Conservation (phyloP, 257 asterid genomes). For the Salvia rosmarinus region DNA sequence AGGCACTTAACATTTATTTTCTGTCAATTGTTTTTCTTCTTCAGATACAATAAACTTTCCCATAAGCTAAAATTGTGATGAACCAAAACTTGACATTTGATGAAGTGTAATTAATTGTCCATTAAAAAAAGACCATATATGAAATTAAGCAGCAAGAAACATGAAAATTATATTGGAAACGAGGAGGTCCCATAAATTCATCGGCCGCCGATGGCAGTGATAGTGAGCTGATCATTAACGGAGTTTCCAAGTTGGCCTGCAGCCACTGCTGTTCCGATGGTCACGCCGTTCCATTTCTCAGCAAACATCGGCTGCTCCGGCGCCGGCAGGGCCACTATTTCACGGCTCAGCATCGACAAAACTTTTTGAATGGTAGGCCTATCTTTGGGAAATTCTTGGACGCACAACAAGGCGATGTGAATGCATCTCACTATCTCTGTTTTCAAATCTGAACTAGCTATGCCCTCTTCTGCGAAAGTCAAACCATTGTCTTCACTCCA, state of each 20-base stretch:
- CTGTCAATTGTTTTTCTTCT: no score
- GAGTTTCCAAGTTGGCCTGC: slow-evolving; percentile 40
- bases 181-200: slow-evolving; percentile 24
- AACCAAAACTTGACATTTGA: no score
- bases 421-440: slow-evolving; percentile 54
- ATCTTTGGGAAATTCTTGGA: slow-evolving; percentile 54
- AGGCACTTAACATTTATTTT: no score
- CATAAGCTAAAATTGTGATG: no score
- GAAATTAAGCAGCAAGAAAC: no score
- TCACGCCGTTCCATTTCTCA: slow-evolving; percentile 50
- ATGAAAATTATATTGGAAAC: no score
- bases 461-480: slow-evolving; percentile 47
- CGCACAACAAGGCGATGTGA: slow-evolving; percentile 57
- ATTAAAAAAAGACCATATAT: no score
- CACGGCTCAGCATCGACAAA: slow-evolving; percentile 51
- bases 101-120: no score
- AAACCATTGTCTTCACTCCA: slow-evolving; percentile 52
- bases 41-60: no score
- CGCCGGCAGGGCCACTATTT: slow-evolving; percentile 42
- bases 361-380: slow-evolving; percentile 56
- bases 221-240: slow-evolving; percentile 41
- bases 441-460: slow-evolving; percentile 24
- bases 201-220: slow-evolving; percentile 46
- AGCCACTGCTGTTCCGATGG: slow-evolving; percentile 25
- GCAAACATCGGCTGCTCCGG: slow-evolving; percentile 56